A percentile compares a stretch with the other conserved stretches of the same genome.
Evolutionary conservation across 495 filamentous ascomycete genomes (phyloP).

Genomic region (Penicillium cataractarum): DNA sequence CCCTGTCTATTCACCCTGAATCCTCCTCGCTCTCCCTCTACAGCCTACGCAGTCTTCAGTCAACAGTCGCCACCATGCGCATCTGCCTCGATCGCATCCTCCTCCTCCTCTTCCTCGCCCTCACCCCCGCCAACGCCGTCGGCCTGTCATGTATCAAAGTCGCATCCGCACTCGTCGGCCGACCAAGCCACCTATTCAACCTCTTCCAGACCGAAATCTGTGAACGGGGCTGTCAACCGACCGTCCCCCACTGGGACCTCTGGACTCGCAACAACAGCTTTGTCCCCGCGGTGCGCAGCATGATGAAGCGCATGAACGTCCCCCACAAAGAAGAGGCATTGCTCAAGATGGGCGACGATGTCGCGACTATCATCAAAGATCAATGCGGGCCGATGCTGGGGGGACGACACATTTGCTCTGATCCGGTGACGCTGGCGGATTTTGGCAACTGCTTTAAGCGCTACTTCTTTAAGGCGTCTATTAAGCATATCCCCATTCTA

Average conservation of each 20-base stretch:
- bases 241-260: conserved; percentile 49
- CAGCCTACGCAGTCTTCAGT: too few species aligned
- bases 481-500: conserved; percentile 38
- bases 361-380: conserved; percentile 43
- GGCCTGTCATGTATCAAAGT: conserved; percentile 45
- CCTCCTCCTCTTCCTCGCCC: conserved; percentile 28
- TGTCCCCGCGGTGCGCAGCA: conserved; percentile 43
- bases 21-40: neutral
- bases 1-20: neutral
- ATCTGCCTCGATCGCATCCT: conserved; percentile 21
- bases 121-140: conserved; percentile 32
- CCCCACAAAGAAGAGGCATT: conserved; percentile 40
- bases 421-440: conserved; percentile 38
- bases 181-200: conserved; percentile 39
- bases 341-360: conserved; percentile 46
- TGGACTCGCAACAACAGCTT: conserved; percentile 51
- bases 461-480: conserved; percentile 40
- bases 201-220: conserved; percentile 50
- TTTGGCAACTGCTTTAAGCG: conserved; percentile 51
- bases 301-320: conserved; percentile 40
- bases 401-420: conserved; percentile 45
- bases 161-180: conserved; percentile 40
- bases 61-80: conserved; percentile 19
- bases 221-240: conserved; percentile 45
- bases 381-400: conserved; percentile 39